Evolutionary conservation across 2,329 filamentous ascomycete species (phyloP).

Genomic region (Aureobasidium lini): DNA sequence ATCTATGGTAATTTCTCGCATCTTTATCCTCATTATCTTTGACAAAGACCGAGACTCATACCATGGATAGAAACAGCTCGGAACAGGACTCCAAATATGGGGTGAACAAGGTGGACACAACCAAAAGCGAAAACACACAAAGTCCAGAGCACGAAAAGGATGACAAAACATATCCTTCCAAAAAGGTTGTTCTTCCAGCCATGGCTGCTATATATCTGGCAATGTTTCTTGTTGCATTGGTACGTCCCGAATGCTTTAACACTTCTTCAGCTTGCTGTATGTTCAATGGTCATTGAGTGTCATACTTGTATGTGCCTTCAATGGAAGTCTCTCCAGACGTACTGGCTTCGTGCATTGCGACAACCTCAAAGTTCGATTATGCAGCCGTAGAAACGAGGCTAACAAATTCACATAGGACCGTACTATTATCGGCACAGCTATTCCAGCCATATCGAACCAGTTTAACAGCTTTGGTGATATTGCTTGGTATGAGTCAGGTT

Average conservation of each 20-base stretch:
- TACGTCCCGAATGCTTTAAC: conserved; percentile 14
- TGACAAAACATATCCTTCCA: conserved; percentile 21
- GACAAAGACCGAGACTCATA: not conserved
- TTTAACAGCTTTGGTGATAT: conserved; percentile 41
- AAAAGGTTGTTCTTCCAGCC: conserved; percentile 29
- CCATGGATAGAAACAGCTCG: not conserved
- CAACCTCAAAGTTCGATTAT: not conserved
- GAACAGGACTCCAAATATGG: not conserved
- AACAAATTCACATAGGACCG: conserved; percentile 13
- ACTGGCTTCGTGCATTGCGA: too few species aligned
- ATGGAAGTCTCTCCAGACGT: too few species aligned
- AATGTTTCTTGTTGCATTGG: conserved; percentile 34
- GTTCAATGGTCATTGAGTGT: too few species aligned
- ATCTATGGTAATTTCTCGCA: too few species aligned
- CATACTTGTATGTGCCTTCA: too few species aligned
- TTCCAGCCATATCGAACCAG: conserved; percentile 41
- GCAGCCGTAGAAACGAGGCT: not conserved
- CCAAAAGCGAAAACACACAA: not conserved
- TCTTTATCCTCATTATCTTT: too few species aligned
- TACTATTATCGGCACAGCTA: conserved; percentile 38
- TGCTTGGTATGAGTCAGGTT: conserved; percentile 42
- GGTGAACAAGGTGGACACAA: not conserved
- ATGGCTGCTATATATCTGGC: conserved; percentile 31
- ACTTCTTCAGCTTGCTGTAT: too few species aligned
- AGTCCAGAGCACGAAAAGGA: not conserved